phyloP scores from a whole-genome alignment of 2,329 filamentous ascomycete species.

The Cladosporium colombiae region DNA sequence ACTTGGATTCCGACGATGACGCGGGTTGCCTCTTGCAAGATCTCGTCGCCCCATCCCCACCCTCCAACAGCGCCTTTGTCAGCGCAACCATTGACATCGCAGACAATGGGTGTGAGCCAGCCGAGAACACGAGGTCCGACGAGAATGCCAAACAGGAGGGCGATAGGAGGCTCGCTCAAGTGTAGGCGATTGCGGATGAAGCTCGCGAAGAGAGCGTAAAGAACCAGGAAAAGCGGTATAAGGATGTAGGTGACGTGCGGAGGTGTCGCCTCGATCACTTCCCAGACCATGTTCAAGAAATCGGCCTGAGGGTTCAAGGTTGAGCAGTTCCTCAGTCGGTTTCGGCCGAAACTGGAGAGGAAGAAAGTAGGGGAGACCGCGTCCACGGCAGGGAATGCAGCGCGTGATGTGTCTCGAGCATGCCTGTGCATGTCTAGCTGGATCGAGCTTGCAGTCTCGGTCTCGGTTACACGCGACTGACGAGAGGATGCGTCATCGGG shows the following conservation, averaged over 20 bases:
- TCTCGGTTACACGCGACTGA: background rate
- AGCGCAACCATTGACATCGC: conserved; percentile 32
- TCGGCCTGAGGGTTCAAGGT: background rate
- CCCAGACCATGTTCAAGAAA: conserved; percentile 38
- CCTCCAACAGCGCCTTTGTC: conserved; percentile 27
- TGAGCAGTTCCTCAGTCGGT: background rate
- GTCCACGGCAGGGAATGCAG: background rate
- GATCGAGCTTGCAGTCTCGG: background rate
- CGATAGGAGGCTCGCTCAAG: conserved; percentile 51
- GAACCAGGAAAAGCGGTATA: conserved; percentile 48
- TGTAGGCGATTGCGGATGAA: conserved; percentile 51
- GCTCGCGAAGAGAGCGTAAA: conserved; percentile 48
- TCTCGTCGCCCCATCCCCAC: conserved; percentile 47
- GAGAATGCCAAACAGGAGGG: conserved; percentile 48
- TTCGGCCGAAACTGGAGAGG: background rate
- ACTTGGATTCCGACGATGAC: conserved; percentile 50
- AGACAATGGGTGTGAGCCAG: conserved; percentile 44
- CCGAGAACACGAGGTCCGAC: conserved; percentile 45
- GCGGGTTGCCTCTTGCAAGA: conserved; percentile 46
- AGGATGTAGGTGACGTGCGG: conserved; percentile 49
- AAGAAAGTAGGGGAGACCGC: background rate
- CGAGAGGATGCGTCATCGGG: background rate
- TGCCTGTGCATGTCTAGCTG: background rate
- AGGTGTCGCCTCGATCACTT: conserved; percentile 49
- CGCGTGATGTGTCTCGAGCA: background rate